A percentile compares a stretch with the other conserved stretches of the same genome.
These are phyloP conservation scores for Flaveria sonorensis DNA, from an alignment of 129 eudicot species.

Conservation along the genomic window DNA sequence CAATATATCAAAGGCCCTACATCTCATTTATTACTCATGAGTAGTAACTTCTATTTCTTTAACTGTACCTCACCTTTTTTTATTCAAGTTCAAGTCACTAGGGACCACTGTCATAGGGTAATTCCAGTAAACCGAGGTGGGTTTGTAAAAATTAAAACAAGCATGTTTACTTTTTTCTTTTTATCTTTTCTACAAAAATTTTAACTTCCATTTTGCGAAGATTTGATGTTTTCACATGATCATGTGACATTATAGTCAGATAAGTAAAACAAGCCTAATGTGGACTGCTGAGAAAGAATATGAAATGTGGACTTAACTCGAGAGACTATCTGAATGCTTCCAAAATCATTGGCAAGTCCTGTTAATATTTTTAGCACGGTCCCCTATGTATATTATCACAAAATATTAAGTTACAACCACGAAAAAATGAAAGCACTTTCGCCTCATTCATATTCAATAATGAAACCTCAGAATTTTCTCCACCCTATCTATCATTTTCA, in stretches of 20 bases:
- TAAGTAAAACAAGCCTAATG: slow-evolving; percentile 8
- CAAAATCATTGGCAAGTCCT: slow-evolving; percentile 23
- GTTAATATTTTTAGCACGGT: slow-evolving; percentile 21
- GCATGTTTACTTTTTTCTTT: background rate
- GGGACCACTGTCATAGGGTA: slow-evolving; percentile 20
- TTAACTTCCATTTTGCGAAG: background rate
- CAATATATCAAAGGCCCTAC: slow-evolving; percentile 15
- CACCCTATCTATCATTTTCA: slow-evolving; percentile 38
- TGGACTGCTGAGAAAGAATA: slow-evolving; percentile 4
- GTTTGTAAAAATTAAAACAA: background rate
- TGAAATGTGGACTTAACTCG: background rate
- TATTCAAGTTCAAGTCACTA: slow-evolving; percentile 8
- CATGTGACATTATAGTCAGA: background rate
- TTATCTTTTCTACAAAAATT: no score
- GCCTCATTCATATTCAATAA: slow-evolving; percentile 26
- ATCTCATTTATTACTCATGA: slow-evolving; percentile 25
- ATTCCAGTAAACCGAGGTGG: background rate
- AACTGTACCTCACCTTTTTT: slow-evolving; percentile 1
- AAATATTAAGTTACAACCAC: slow-evolving; percentile 26
- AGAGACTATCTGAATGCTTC: slow-evolving; percentile 27
- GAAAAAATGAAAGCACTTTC: slow-evolving; percentile 24
- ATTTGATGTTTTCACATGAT: background rate
- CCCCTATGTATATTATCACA: slow-evolving; percentile 28
- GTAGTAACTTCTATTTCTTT: slow-evolving; percentile 17
- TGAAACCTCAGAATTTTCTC: slow-evolving; percentile 29